A percentile compares a stretch with the other conserved stretches of the same genome.
Conservation (phyloP, 2,329 filamentous ascomycete species). For the Fusarium chaquense region DNA sequence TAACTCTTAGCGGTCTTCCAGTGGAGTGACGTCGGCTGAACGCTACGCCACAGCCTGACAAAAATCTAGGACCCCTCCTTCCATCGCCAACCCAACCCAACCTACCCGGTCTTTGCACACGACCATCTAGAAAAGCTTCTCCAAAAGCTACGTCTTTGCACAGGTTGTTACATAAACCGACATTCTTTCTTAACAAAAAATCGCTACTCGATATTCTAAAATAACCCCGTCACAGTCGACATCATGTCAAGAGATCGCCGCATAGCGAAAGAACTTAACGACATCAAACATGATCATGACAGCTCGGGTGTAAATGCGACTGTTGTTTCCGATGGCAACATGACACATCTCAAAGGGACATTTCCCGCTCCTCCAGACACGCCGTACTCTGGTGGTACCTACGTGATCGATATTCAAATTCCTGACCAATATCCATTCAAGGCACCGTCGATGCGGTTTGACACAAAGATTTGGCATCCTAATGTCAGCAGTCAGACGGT, state of each 20-base stretch:
- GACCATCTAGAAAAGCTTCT: conserved; percentile 25
- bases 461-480: conserved; percentile 96
- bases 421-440: conserved; percentile 93
- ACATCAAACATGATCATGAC: conserved; percentile 77
- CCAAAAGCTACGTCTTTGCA: not conserved
- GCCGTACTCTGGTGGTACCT: conserved; percentile 90
- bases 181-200: not conserved
- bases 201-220: too few relatives aligned
- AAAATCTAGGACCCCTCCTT: conserved; percentile 37
- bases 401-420: conserved; percentile 85
- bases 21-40: conserved; percentile 37
- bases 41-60: conserved; percentile 24
- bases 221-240: conserved; percentile 50
- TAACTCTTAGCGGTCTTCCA: conserved; percentile 33
- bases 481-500: conserved; percentile 96
- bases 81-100: conserved; percentile 10
- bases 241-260: conserved; percentile 64
- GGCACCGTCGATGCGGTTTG: conserved; percentile 89
- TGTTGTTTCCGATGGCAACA: conserved; percentile 72
- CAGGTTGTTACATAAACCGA: not conserved
- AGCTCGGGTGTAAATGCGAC: conserved; percentile 81
- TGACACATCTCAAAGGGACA: conserved; percentile 84
- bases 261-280: conserved; percentile 80
- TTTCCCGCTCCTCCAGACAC: conserved; percentile 92
- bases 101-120: conserved; percentile 19